Conservation (phyloP, 2,329 filamentous ascomycete genomes). For the Penicillium sp. region DNA sequence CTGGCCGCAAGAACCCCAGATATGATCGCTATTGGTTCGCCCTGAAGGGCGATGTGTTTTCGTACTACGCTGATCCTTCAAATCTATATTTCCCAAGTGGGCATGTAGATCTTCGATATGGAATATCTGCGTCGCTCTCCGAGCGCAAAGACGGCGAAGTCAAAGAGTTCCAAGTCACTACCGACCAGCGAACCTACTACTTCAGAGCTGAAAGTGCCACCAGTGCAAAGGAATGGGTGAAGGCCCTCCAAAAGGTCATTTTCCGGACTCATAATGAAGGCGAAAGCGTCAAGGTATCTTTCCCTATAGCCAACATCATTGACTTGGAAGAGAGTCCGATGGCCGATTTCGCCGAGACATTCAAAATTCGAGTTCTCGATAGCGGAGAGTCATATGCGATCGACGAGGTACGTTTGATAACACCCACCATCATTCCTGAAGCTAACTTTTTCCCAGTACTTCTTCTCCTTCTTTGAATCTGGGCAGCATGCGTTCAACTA, state of each 20-base stretch:
- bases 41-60: constrained; percentile 85
- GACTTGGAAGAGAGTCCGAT: constrained; percentile 92
- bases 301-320: constrained; percentile 85
- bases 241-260: constrained; percentile 88
- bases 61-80: constrained; percentile 81
- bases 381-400: constrained; percentile 93
- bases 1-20: constrained; percentile 81
- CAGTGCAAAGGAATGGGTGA: constrained; percentile 96
- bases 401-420: constrained; percentile 67
- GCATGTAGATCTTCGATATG: constrained; percentile 89
- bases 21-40: constrained; percentile 93
- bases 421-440: not conserved
- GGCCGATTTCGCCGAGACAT: constrained; percentile 87
- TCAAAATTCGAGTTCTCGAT: constrained; percentile 90
- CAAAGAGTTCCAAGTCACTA: constrained; percentile 76
- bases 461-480: constrained; percentile 91
- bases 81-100: constrained; percentile 90
- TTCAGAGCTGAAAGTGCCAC: constrained; percentile 85
- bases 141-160: constrained; percentile 68
- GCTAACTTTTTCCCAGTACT: constrained; percentile 65
- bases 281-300: constrained; percentile 92
- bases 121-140: constrained; percentile 77
- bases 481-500: constrained; percentile 81
- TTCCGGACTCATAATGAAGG: constrained; percentile 95
- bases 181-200: constrained; percentile 78